Percentiles rank a stretch among this genome's conserved stretches.
These are phyloP conservation scores for Apophysomyces variabilis DNA, from an alignment of 371 early-diverging fungal genomes.

Conservation along the genomic window DNA sequence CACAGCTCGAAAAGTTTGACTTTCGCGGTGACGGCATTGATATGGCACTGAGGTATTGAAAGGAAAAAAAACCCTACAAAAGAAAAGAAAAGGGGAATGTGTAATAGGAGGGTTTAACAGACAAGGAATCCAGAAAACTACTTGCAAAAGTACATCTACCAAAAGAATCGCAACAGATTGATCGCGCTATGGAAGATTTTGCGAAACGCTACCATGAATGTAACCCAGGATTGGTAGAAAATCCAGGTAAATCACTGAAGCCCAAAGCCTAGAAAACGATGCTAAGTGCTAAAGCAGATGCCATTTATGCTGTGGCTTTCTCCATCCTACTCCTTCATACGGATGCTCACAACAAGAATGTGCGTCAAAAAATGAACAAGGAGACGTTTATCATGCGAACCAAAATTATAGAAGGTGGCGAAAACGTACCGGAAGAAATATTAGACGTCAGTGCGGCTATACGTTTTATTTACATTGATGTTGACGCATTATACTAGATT, in stretches of 20 bases:
- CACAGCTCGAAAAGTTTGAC: conserved; percentile 65
- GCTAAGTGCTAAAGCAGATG: conserved; percentile 47
- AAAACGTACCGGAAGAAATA: conserved; percentile 71
- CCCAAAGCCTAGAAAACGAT: not conserved
- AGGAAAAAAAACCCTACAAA: not conserved
- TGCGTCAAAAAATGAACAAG: conserved; percentile 84
- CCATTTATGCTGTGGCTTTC: conserved; percentile 83
- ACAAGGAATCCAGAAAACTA: conserved; percentile 60
- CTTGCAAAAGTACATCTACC: conserved; percentile 79
- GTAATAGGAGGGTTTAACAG: not conserved
- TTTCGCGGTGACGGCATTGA: conserved; percentile 75
- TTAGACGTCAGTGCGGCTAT: conserved; percentile 58
- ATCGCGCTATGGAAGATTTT: conserved; percentile 86
- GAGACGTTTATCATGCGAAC: conserved; percentile 81
- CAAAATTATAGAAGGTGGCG: conserved; percentile 67
- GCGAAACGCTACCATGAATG: conserved; percentile 77
- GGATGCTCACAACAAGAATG: conserved; percentile 89
- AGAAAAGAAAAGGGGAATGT: no score
- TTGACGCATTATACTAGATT: conserved; percentile 42
- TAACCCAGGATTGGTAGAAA: conserved; percentile 70
- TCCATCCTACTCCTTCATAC: conserved; percentile 90
- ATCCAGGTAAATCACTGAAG: conserved; percentile 50
- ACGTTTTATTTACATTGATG: conserved; percentile 1
- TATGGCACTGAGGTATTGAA: conserved; percentile 66
- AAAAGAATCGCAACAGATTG: conserved; percentile 91